Base-by-base conservation (phyloP, 2,329 filamentous ascomycete genomes). In the Fusarium sublunatum region DNA sequence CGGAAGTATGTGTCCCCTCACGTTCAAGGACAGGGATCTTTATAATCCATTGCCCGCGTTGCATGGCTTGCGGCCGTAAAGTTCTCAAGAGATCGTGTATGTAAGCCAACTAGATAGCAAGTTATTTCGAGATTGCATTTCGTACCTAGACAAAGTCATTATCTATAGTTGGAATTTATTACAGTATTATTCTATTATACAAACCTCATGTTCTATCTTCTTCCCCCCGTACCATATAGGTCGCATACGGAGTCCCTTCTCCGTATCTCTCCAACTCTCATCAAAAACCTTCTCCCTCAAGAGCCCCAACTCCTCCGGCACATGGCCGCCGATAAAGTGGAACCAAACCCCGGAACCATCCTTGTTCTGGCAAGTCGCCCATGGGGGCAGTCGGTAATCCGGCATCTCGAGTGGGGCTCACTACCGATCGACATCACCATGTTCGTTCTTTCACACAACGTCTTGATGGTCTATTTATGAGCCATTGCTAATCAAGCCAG, bases 301-400 rank as follows among this genome's bases (percentile, higher is more conserved):
- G 15, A 26, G 22, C 25, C 40, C 31, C 31, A 49, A 47, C 46
- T 46, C 41, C 54, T 46, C 61, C 64, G 64, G 67, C 67, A 66
- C 39, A 53, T 19, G 40, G 51, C 46, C 46, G 56, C 63, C 63
- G 49, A 59, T 46, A 49, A 42, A 46, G 63, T 47, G 59, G 63
- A 46, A 29, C 22, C 2, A 1, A 7, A 19, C 56, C 29, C 56
- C 49, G 53, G 47, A 28, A 6, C 54, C 32, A 64, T 56, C 26
- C 67, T 50, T 28, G 28, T 66, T 57, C 12, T 10, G 43, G 65
- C 35, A 41, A 51, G 42, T 28, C 6, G 28, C 38, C 6, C 12
- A 29, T 58, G 57, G 46, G 35, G 29, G 9, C 24, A 44, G 42
- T 66, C 67, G 67, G 67, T 64, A 66, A 70, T 64, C 35, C 67